Conservation (phyloP, 495 filamentous ascomycete genomes). For the Tuber indicum region DNA sequence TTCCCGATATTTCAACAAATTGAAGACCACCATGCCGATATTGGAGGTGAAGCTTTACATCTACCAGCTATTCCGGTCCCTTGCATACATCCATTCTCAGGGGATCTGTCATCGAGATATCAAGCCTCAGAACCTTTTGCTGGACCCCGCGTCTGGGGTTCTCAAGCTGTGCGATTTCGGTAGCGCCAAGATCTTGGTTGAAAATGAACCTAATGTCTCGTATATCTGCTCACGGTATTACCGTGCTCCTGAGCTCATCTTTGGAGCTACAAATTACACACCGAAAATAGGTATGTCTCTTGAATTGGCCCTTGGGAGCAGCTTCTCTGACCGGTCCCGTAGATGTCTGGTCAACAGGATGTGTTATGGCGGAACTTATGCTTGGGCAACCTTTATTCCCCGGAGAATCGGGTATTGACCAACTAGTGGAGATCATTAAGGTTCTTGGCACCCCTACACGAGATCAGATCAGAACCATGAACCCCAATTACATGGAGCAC, state of each 20-base stretch:
- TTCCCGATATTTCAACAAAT: conserved; percentile 98
- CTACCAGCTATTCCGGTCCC: conserved; percentile 96
- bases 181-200: conserved; percentile 96
- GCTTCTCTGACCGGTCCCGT: conserved; percentile 27
- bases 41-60: conserved; percentile 99
- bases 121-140: conserved; percentile 94
- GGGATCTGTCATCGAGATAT: conserved; percentile 99
- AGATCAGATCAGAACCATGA: conserved; percentile 99
- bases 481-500: conserved; percentile 99
- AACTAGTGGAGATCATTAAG: conserved; percentile 99
- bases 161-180: conserved; percentile 99
- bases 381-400: conserved; percentile 96
- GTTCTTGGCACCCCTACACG: conserved; percentile 95
- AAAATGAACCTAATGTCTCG: conserved; percentile 98
- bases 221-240: conserved; percentile 99
- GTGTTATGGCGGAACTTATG: conserved; percentile 99
- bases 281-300: conserved; percentile 90
- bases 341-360: conserved; percentile 99
- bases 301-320: conserved; percentile 10
- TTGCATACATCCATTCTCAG: conserved; percentile 98
- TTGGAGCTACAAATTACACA: conserved; percentile 98
- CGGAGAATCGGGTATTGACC: conserved; percentile 98
- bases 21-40: conserved; percentile 99
- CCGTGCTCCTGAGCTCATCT: conserved; percentile 94
- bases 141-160: conserved; percentile 83